These are phyloP conservation scores for Takakia lepidozioides DNA, from an alignment of 225 moss, liverwort and hornwort genomes.

Conservation along the genomic window DNA sequence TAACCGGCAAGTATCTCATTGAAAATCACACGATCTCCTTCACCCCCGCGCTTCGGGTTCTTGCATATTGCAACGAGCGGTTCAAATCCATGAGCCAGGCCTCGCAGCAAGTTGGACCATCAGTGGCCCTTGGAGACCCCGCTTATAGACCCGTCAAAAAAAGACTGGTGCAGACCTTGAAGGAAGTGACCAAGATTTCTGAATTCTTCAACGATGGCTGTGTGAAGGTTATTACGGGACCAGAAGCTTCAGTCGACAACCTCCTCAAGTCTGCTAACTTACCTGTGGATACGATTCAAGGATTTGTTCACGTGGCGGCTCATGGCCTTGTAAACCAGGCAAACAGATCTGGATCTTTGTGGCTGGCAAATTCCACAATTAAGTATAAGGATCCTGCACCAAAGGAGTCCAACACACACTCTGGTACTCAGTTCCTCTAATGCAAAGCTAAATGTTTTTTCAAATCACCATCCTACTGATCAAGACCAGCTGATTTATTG, in stretches of 20 bases:
- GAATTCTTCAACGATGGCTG: slow-evolving; percentile 2
- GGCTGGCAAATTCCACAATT: too few species aligned
- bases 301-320: too few species aligned
- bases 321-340: too few species aligned
- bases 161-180: slow-evolving; percentile 1
- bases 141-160: neutral
- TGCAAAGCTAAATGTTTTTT: too few species aligned
- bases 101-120: slow-evolving; percentile 7
- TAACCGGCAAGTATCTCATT: slow-evolving; percentile 15
- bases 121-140: slow-evolving; percentile 23
- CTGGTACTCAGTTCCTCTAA: too few species aligned
- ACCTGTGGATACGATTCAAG: slow-evolving; percentile 5
- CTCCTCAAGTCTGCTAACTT: neutral
- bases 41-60: slow-evolving; percentile 15
- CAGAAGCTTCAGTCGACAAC: slow-evolving; percentile 3
- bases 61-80: slow-evolving; percentile 7
- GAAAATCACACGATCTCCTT: slow-evolving; percentile 16
- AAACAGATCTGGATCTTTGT: too few species aligned
- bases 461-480: too few species aligned
- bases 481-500: too few species aligned
- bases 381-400: too few species aligned
- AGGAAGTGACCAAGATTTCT: neutral
- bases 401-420: too few species aligned
- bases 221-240: slow-evolving; percentile 8
- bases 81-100: neutral